Evolutionary conservation across 495 filamentous ascomycete species (phyloP).

Genomic region (Elasticomyces elasticus): DNA sequence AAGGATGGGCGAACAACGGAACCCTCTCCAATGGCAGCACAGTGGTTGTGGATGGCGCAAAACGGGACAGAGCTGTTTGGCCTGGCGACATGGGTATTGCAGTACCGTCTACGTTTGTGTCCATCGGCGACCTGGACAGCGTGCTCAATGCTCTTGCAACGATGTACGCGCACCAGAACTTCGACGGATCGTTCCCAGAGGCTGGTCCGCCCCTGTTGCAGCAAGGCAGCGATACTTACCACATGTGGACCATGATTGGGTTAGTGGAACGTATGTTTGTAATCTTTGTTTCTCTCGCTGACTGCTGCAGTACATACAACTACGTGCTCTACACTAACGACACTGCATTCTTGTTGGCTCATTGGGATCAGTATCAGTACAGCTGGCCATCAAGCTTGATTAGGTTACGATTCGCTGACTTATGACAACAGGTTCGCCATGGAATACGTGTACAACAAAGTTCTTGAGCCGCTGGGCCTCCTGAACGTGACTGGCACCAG

Average conservation of each 20-base stretch:
- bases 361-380: constrained; percentile 9
- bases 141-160: constrained; percentile 52
- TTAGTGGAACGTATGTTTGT: too few relatives aligned
- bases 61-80: constrained; percentile 23
- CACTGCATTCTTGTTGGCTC: constrained; percentile 12
- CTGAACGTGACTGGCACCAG: constrained; percentile 18
- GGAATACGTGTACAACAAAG: constrained; percentile 12
- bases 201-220: constrained; percentile 50
- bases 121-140: constrained; percentile 49
- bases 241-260: constrained; percentile 21
- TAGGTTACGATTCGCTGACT: not conserved
- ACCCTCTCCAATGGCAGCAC: constrained; percentile 43
- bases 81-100: constrained; percentile 24
- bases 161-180: constrained; percentile 48
- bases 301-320: constrained; percentile 10
- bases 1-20: constrained; percentile 38
- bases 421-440: constrained; percentile 18
- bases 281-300: not conserved
- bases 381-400: constrained; percentile 1
- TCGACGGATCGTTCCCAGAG: constrained; percentile 36
- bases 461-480: constrained; percentile 24
- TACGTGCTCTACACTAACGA: constrained; percentile 22
- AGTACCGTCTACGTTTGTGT: constrained; percentile 26
- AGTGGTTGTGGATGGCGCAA: constrained; percentile 25
- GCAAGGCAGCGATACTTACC: constrained; percentile 27